phyloP scores from a whole-genome alignment of 495 filamentous ascomycete species.

The Lophiostoma macrostomum region DNA sequence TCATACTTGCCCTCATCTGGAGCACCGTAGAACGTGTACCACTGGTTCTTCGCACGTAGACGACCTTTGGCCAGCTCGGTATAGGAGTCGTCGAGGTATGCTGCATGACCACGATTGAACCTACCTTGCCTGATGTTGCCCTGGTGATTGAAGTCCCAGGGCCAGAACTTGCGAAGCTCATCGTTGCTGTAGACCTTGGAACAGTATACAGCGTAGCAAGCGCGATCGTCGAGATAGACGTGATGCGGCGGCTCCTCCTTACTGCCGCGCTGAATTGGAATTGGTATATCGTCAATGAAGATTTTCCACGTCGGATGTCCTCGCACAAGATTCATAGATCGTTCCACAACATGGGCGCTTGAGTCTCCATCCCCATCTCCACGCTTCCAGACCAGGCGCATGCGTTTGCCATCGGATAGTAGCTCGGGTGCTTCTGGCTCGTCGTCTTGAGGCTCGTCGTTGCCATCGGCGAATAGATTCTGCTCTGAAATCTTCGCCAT shows the following conservation, averaged over 20 bases:
- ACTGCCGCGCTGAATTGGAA: slow-evolving; percentile 8
- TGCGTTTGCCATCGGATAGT: slow-evolving; percentile 25
- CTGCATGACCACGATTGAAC: slow-evolving; percentile 34
- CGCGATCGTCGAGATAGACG: slow-evolving; percentile 37
- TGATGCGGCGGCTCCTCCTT: slow-evolving; percentile 35
- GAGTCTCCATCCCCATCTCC: slow-evolving; percentile 26
- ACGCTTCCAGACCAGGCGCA: slow-evolving; percentile 24
- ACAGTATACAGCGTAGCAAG: slow-evolving; percentile 26
- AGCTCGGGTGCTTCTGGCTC: slow-evolving; percentile 1
- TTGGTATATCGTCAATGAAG: slow-evolving; percentile 12
- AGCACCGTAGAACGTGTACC: slow-evolving; percentile 3
- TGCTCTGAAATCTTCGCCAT: no score
- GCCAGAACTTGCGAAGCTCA: slow-evolving; percentile 26
- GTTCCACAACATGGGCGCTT: slow-evolving; percentile 9
- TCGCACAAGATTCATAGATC: background rate
- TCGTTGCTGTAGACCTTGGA: slow-evolving; percentile 24
- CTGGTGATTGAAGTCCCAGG: slow-evolving; percentile 31
- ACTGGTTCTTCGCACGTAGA: background rate
- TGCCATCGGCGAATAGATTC: background rate
- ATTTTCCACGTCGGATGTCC: slow-evolving; percentile 33
- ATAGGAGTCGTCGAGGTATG: slow-evolving; percentile 10
- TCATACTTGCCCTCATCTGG: background rate
- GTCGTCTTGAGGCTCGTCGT: background rate
- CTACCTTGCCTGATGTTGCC: slow-evolving; percentile 30
- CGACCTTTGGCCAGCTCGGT: slow-evolving; percentile 1